phyloP scores from a whole-genome alignment of 345 rosid genomes.

The Euclidium syriacum region DNA sequence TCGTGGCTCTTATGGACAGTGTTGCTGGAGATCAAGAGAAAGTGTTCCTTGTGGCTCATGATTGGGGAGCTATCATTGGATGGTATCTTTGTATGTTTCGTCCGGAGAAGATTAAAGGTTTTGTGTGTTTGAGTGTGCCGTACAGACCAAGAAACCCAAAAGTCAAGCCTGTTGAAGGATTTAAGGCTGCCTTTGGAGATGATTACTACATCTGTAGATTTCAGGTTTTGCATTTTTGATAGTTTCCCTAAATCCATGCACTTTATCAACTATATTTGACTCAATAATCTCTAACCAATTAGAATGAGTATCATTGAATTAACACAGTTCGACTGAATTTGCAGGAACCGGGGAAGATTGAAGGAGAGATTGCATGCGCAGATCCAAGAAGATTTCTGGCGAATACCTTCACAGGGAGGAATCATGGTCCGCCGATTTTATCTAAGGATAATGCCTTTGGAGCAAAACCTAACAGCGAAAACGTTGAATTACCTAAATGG shows the following conservation, averaged over 20 bases:
- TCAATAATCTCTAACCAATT: not conserved
- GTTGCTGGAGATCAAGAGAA: conserved; percentile 50
- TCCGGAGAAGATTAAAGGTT: conserved; percentile 65
- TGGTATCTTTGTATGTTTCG: conserved; percentile 72
- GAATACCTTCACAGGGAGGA: conserved; percentile 35
- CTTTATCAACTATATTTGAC: not conserved
- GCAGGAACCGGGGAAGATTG: conserved; percentile 58
- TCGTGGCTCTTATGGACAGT: conserved; percentile 50
- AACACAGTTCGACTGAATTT: not conserved
- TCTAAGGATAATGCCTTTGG: conserved; percentile 43
- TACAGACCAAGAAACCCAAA: conserved; percentile 58
- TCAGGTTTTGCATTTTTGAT: conserved; percentile 43
- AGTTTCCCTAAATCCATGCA: not conserved
- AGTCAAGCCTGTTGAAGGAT: conserved; percentile 45
- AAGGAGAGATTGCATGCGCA: conserved; percentile 40
- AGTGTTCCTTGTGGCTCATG: conserved; percentile 69
- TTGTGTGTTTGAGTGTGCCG: conserved; percentile 58
- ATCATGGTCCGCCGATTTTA: conserved; percentile 46
- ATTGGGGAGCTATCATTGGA: conserved; percentile 73
- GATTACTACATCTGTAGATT: conserved; percentile 86
- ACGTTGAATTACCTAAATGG: conserved; percentile 52
- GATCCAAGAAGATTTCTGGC: conserved; percentile 38
- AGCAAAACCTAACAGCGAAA: conserved; percentile 1
- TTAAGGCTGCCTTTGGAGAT: conserved; percentile 58
- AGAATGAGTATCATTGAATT: not conserved